Conservation (phyloP, 1,284 basidiomycete species). For the Sphagnurus paluster region DNA sequence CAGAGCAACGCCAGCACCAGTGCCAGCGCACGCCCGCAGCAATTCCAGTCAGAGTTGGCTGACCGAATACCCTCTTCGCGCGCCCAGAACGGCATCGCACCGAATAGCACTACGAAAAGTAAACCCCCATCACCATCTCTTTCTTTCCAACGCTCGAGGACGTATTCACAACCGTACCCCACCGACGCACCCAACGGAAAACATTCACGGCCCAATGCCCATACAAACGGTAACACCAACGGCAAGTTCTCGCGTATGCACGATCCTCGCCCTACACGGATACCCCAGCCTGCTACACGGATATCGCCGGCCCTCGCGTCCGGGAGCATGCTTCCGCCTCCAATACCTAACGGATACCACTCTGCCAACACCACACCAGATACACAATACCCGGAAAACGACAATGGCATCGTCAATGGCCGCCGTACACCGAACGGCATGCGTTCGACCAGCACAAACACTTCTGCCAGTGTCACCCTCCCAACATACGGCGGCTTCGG, state of each 20-base stretch:
- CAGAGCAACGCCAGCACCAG: slow-evolving; percentile 18
- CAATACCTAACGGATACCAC: slow-evolving; percentile 19
- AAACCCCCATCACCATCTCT: slow-evolving; percentile 19
- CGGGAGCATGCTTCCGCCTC: not conserved
- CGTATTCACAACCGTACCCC: slow-evolving; percentile 61
- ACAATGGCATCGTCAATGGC: slow-evolving; percentile 16
- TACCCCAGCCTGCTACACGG: slow-evolving; percentile 33
- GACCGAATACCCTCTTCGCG: slow-evolving; percentile 22
- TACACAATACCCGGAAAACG: not conserved
- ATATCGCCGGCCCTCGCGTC: slow-evolving; percentile 9
- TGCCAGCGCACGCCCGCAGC: slow-evolving; percentile 21
- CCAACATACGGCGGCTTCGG: slow-evolving; percentile 30
- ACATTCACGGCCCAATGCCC: slow-evolving; percentile 29
- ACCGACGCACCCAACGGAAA: slow-evolving; percentile 30
- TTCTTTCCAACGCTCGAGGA: slow-evolving; percentile 45
- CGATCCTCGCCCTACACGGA: slow-evolving; percentile 38
- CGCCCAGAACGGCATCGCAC: slow-evolving; percentile 13
- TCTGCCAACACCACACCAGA: slow-evolving; percentile 15
- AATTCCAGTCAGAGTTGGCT: slow-evolving; percentile 10
- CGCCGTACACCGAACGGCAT: slow-evolving; percentile 29
- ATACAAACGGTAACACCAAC: slow-evolving; percentile 20
- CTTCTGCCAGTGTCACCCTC: slow-evolving; percentile 6
- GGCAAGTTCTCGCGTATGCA: slow-evolving; percentile 27
- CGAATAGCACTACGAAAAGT: slow-evolving; percentile 17
- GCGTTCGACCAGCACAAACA: slow-evolving; percentile 26